Evolutionary conservation across 371 early-diverging fungal species (phyloP).

Genomic region (Zopfochytrium polystomum): DNA sequence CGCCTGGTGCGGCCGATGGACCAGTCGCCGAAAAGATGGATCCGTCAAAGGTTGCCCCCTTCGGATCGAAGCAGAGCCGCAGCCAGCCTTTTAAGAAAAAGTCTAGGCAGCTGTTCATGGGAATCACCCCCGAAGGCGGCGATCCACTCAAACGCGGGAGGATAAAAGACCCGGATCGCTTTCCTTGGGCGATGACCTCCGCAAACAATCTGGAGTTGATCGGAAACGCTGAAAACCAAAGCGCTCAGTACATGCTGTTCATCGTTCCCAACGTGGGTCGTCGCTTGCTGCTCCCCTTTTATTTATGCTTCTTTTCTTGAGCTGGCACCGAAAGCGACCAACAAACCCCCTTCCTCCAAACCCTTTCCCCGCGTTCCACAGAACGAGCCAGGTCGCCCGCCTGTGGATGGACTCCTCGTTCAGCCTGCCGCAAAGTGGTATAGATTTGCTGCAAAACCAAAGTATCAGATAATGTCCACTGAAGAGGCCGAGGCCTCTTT

Average conservation of each 20-base stretch:
- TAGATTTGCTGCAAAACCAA: constrained; percentile 78
- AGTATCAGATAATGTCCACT: constrained; percentile 73
- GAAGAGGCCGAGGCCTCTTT: constrained; percentile 94
- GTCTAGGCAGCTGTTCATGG: constrained; percentile 24
- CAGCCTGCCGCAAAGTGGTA: constrained; percentile 88
- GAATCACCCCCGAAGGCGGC: constrained; percentile 11
- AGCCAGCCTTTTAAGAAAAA: constrained; percentile 28
- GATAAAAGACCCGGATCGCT: constrained; percentile 36
- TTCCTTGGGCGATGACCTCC: constrained; percentile 40
- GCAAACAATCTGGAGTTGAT: constrained; percentile 69
- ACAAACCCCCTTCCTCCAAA: background rate
- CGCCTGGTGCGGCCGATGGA: too few relatives aligned
- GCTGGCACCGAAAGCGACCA: background rate
- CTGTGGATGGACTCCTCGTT: constrained; percentile 74
- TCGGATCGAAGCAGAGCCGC: too few relatives aligned
- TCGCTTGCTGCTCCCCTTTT: too few relatives aligned
- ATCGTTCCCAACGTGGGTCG: constrained; percentile 51
- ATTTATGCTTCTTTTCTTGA: constrained; percentile 7
- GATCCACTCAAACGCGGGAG: constrained; percentile 8
- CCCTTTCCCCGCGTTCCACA: background rate
- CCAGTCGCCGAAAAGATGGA: too few relatives aligned
- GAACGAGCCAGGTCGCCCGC: constrained; percentile 6
- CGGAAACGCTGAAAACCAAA: constrained; percentile 70
- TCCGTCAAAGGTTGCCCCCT: too few relatives aligned
- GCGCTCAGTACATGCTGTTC: constrained; percentile 76